Conservation (phyloP, 257 asterid genomes). For the Nicotiana obtusifolia region DNA sequence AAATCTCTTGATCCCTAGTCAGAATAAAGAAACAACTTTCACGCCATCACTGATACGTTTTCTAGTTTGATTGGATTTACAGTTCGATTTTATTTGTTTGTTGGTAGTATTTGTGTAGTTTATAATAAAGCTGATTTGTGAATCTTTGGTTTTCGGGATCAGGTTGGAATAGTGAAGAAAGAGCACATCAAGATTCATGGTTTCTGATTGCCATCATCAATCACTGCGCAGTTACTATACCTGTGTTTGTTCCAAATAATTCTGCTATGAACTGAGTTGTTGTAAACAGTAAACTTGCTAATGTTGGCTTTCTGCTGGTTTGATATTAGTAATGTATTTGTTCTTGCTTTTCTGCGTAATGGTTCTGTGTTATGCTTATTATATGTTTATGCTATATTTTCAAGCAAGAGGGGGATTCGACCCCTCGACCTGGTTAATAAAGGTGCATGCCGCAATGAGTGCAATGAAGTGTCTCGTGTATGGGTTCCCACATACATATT, state of each 20-base stretch:
- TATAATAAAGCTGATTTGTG: neutral
- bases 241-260: neutral
- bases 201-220: constrained; percentile 19
- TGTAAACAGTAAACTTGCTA: neutral
- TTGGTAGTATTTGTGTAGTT: neutral
- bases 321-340: neutral
- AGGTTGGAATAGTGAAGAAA: constrained; percentile 44
- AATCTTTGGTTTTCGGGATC: neutral
- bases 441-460: neutral
- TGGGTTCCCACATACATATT: neutral
- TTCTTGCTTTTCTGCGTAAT: neutral
- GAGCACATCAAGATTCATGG: constrained; percentile 47
- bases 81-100: neutral
- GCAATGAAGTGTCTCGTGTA: neutral
- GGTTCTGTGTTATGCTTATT: no score
- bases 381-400: no score
- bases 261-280: neutral
- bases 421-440: neutral
- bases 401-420: neutral
- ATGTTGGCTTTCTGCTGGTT: neutral
- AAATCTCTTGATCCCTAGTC: neutral
- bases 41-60: neutral
- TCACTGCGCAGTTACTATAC: neutral
- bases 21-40: neutral
- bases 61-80: neutral